Base-by-base conservation (phyloP, 805 yeast species). In the Yamadazyma sp. region DNA sequence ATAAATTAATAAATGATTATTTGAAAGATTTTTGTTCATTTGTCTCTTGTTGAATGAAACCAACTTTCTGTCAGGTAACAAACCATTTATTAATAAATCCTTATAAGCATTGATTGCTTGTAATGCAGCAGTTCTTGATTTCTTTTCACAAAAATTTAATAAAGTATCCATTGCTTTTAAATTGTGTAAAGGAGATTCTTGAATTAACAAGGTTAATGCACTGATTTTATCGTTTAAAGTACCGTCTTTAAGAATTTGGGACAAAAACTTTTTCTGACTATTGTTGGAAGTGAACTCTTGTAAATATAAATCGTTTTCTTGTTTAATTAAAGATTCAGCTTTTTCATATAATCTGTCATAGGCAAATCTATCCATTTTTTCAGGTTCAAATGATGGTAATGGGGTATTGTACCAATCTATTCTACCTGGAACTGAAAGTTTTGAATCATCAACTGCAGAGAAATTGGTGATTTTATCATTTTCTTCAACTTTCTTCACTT, bases 171-270 rank as follows among this genome's bases (percentile, higher is more conserved):
- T 68, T 0, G 96, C 86, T 56, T 86, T 85, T 34, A 81, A 53
- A 48, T 91, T 85, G 55, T 93, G 98, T 36, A 88, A 56, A 5
- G 98, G 98, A 2, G 97, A 89, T 64, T 93, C 98, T 56, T 93
- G 98, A 31, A 89, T 76, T 55, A 93, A 69, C 55, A 93, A 76
- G 1, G 98, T 91, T 53, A 93, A 72, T 0, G 98, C 96, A 31
- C 96, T 86, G 36, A 93, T 85, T 64, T 93, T 88, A 81, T 93
- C 98, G 50, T 80, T 82, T 49, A 91, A 71, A 0, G 98, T 93
- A 85, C 98, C 98, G 47, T 79, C 82, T 5, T 88, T 73, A 51
- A 93, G 74, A 48, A 93, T 82, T 60, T 91, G 94, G 1, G 91
- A 75, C 70, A 87, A 77, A 58, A 91, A 91, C 70, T 86, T 82